Conservation (phyloP, 345 rosid genomes). For the Bruguiera gymnorhiza region DNA sequence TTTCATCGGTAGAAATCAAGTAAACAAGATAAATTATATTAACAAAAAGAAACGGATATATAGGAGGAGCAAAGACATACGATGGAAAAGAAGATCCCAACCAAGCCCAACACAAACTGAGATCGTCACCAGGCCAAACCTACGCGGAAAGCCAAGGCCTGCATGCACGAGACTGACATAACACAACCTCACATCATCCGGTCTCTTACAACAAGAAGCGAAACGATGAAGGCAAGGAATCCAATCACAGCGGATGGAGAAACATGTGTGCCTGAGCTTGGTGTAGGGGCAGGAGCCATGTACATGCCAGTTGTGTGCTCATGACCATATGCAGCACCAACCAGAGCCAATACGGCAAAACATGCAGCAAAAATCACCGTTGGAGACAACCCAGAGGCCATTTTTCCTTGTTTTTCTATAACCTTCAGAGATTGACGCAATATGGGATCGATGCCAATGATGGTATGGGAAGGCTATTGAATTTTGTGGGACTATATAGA, state of each 20-base stretch:
- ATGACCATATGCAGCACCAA: constrained; percentile 20
- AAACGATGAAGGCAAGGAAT: constrained; percentile 20
- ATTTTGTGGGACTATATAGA: background rate
- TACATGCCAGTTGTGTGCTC: constrained; percentile 19
- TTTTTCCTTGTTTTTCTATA: too few relatives aligned
- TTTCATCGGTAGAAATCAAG: too few relatives aligned
- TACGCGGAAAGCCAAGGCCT: background rate
- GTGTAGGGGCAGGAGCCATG: constrained; percentile 18
- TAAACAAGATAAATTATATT: too few relatives aligned
- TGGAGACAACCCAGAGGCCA: constrained; percentile 14
- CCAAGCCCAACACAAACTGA: too few relatives aligned
- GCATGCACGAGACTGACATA: background rate
- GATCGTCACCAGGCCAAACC: too few relatives aligned
- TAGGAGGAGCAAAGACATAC: too few relatives aligned
- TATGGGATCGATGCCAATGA: too few relatives aligned
- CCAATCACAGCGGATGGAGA: constrained; percentile 25
- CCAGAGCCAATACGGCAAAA: constrained; percentile 19
- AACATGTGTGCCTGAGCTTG: background rate
- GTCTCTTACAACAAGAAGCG: constrained; percentile 13
- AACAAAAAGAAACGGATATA: too few relatives aligned
- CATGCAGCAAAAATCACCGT: constrained; percentile 15
- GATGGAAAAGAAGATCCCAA: too few relatives aligned
- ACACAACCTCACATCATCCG: background rate
- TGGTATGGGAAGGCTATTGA: too few relatives aligned
- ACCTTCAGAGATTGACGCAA: too few relatives aligned